Evolutionary conservation across 352 stramenopile genomes (phyloP), one percentile per base, ranked within the genome.

Genomic region (Saprolegnia parasitica): DNA sequence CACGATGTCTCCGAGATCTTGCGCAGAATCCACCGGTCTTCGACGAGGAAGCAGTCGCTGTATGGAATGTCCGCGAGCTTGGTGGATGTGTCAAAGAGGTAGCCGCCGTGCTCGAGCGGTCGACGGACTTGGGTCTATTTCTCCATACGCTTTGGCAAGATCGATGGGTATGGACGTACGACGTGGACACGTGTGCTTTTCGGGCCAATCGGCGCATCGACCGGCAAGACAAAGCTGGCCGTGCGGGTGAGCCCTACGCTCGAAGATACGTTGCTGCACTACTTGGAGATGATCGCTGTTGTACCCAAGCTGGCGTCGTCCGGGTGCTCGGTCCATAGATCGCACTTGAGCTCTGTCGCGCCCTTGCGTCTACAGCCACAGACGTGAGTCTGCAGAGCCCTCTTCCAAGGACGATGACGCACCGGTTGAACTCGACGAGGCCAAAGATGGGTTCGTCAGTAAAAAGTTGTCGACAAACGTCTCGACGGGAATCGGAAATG

Each of bases 1-100:
- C 81, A 91, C 5, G 76, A 71, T 29, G 80, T 67, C 18, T 63
- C 37, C 0, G 75, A 76, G n/a, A 73, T 52, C 47, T 77, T 67
- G 8, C 81, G 78, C n/a, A 85, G 74, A 49, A 95, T 90, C 81
- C 86, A 93, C 5, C 87, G 81, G 32, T 92, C 84, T 68, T 93
- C 85, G 3, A 95, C 87, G 64, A 82, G 91, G 55, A 95, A 95
- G 73, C 90, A 93, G 71, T 95, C 87, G 23, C 87, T 85, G 65
- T 95, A 95, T 5, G 87, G 87, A 64, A 95, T 92, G 71, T 95
- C 87, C 46, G 86, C 82, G 2, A 95, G 73, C 35, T 81, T 77
- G 9, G 87, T 95, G 24, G 85, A 92, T 16, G 81, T 89, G 61
- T 95, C 87, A 0, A 95, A 80, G 9, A 86, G 75, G 39, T 76